Evolutionary conservation across 2,329 filamentous ascomycete species (phyloP).

Genomic region (Ophidiomyces ophidiicola): DNA sequence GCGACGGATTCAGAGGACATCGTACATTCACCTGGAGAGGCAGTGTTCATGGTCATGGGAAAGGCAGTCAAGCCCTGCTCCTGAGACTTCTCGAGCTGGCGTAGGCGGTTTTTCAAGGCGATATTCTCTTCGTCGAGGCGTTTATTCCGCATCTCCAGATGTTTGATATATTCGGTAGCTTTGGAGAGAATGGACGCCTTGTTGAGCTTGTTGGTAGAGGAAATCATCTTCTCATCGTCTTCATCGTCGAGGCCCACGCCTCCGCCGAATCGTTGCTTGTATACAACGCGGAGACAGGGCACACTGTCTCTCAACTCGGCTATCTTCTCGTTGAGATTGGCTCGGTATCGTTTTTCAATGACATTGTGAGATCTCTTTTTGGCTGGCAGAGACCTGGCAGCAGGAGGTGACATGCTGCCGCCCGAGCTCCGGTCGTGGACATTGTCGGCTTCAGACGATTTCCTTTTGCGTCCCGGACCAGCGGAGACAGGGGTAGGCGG

Average conservation of each 20-base stretch:
- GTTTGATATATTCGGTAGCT: slow-evolving; percentile 89
- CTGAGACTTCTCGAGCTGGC: slow-evolving; percentile 58
- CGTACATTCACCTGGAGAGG: slow-evolving; percentile 31
- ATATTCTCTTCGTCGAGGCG: slow-evolving; percentile 70
- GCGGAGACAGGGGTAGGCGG: slow-evolving; percentile 10
- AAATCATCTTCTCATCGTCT: slow-evolving; percentile 68
- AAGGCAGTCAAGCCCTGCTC: slow-evolving; percentile 30
- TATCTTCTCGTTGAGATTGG: slow-evolving; percentile 95
- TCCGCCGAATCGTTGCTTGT: slow-evolving; percentile 41
- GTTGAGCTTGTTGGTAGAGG: slow-evolving; percentile 86
- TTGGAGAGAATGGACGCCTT: slow-evolving; percentile 96
- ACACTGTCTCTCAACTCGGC: slow-evolving; percentile 83
- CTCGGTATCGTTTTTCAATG: slow-evolving; percentile 94
- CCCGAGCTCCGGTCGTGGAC: slow-evolving; percentile 30
- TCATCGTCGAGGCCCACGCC: slow-evolving; percentile 55
- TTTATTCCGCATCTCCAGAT: slow-evolving; percentile 82
- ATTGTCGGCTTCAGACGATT: slow-evolving; percentile 20
- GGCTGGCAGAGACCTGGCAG: slow-evolving; percentile 43
- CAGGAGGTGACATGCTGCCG: slow-evolving; percentile 42
- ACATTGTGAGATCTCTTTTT: slow-evolving; percentile 98
- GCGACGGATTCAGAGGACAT: slow-evolving; percentile 27
- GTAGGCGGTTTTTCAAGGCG: slow-evolving; percentile 63
- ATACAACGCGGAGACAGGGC: slow-evolving; percentile 75
- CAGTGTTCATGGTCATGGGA: slow-evolving; percentile 28
- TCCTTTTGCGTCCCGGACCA: slow-evolving; percentile 10